Base-by-base conservation (phyloP, 1,284 basidiomycete genomes). In the Cryptococcus sp. region DNA sequence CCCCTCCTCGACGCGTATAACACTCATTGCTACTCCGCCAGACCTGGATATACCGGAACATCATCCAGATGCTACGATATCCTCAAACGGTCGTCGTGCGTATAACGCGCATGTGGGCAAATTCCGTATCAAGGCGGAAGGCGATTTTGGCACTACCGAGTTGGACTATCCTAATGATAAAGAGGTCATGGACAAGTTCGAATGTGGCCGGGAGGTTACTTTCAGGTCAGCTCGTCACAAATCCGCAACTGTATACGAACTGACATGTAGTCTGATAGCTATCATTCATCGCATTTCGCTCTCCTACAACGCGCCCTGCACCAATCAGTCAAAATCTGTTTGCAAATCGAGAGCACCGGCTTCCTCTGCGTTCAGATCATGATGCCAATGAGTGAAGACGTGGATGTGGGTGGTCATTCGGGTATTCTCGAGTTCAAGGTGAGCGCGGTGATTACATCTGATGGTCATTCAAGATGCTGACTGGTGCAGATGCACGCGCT, bases 111-210 rank as follows among this genome's bases (percentile, higher is more conserved):
- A 72, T 43, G 27, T 84, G 81, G 70, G 87, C 86, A 19, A 87
- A 66, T 84, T 94, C 52, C 84, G 88, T 19, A 86, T 95, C 49
- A 85, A 87, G 58, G 90, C 89, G 0, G 83, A 82, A 8, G 91
- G 91, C 1, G 85, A 86, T 46, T 89, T 90, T 72, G 92, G 91
- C 6, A 89, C 84, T 58, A 89, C 88, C 1, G 89, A 93, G 90
- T 89, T 95, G 86, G 93, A 96, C 75, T 95, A 93, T 65, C 90
- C 91, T 0, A 91, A 92, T 68, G 92, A 94, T 69, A 82, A 84
- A 52, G 91, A 94, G 54, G 90, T 95, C 0, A 83, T 96, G 45
- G 91, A 95, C 76, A 85, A 86, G 0, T 92, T 93, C 69, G 89
- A 93, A 65, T 95, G 92, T 49, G 35, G 25, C 72, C 81, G 78